phyloP scores from a whole-genome alignment of 2,329 filamentous ascomycete species.

The Neocatenulostroma microsporum region DNA sequence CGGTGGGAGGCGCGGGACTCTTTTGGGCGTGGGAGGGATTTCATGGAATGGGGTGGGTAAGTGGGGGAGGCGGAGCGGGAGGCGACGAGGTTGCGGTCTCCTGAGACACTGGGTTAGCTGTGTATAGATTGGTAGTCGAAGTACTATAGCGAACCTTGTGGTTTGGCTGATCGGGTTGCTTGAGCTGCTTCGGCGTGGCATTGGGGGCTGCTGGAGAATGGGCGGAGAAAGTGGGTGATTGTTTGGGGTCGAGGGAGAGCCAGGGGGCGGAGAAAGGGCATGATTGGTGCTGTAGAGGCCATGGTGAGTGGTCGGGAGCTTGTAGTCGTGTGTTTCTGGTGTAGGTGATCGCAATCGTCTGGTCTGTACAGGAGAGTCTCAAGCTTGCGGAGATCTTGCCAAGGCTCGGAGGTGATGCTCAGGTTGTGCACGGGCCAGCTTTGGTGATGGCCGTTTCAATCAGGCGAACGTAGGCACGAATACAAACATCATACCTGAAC shows the following conservation, averaged over 20 bases:
- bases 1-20: conserved; percentile 29
- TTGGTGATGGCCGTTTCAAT: neutral
- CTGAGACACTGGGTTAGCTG: too few species aligned
- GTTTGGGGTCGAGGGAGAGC: conserved; percentile 30
- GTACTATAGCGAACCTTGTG: conserved; percentile 8
- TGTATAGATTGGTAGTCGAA: too few species aligned
- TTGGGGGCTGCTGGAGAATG: conserved; percentile 31
- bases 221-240: conserved; percentile 33
- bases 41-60: conserved; percentile 25
- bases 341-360: neutral
- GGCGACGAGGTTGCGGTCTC: conserved; percentile 28
- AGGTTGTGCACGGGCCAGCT: too few species aligned
- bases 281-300: conserved; percentile 29
- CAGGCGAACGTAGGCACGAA: too few species aligned
- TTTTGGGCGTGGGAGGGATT: conserved; percentile 30
- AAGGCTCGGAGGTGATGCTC: conserved; percentile 4
- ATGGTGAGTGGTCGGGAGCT: conserved; percentile 19
- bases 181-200: conserved; percentile 22
- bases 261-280: conserved; percentile 36
- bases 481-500: too few species aligned
- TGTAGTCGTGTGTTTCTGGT: too few species aligned
- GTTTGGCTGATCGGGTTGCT: neutral
- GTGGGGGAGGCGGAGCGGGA: conserved; percentile 27
- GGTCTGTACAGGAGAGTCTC: neutral
- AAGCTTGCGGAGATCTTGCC: conserved; percentile 3